Percentiles rank a stretch among this genome's conserved stretches.
Evolutionary conservation across 768 basidiomycete genomes (phyloP).

Genomic region (Grammothele lineata): DNA sequence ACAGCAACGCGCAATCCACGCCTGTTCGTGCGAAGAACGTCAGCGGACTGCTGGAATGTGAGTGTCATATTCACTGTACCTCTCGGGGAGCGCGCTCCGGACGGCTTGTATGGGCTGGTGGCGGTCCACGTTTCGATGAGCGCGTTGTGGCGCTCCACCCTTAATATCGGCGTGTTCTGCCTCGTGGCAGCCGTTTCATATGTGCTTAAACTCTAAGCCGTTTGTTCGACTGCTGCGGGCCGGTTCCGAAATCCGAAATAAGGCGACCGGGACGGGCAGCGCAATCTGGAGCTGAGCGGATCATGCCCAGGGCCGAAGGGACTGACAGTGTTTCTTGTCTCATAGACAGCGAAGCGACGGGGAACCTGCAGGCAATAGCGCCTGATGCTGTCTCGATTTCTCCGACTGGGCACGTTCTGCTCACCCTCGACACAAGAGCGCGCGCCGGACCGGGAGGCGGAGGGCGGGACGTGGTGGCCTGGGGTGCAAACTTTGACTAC

Average conservation of each 20-base stretch:
- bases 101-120: too few species aligned
- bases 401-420: slow-evolving; percentile 70
- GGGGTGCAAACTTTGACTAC: slow-evolving; percentile 71
- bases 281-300: too few species aligned
- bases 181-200: too few species aligned
- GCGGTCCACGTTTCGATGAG: too few species aligned
- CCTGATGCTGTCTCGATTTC: slow-evolving; percentile 65
- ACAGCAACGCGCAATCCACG: slow-evolving; percentile 64
- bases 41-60: slow-evolving; percentile 85
- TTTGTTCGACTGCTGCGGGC: too few species aligned
- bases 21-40: slow-evolving; percentile 75
- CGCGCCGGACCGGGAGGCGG: slow-evolving; percentile 44
- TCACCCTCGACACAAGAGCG: slow-evolving; percentile 60
- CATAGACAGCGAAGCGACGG: slow-evolving; percentile 61
- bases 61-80: slow-evolving; percentile 24
- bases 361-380: slow-evolving; percentile 57
- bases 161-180: too few species aligned
- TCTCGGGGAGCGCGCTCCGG: background rate
- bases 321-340: background rate
- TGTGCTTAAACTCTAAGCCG: too few species aligned
- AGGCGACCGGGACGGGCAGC: too few species aligned
- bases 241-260: too few species aligned
- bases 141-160: too few species aligned
- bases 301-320: too few species aligned
- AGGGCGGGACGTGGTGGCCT: slow-evolving; percentile 64